Evolutionary conservation across 2,329 filamentous ascomycete genomes (phyloP), one percentile per base, ranked within the genome.

Genomic region (Pseudocercospora eumusae): DNA sequence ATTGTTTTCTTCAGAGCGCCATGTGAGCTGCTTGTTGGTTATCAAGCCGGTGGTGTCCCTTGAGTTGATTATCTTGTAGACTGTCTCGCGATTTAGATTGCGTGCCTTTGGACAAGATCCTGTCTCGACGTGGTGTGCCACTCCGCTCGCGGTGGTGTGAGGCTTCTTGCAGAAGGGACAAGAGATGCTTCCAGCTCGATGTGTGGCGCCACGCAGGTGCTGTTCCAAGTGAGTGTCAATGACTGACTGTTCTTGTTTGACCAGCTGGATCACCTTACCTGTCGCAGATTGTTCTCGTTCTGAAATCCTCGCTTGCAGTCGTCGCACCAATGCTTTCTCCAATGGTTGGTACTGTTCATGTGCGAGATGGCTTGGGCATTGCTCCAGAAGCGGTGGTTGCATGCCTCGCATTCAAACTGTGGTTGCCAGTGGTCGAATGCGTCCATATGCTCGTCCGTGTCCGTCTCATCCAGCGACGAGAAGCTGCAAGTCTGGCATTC

Each of bases 101-200:
- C 70, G 74, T 0, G 83, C 82, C 0, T 71, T 71, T 0, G 78
- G 78, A 56, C 86, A 89, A 0, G 76, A 72, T n/a, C 82, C 81
- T 0, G 68, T 73, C 65, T 89, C 86, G 0, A 88, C 72, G 64
- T 89, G 84, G 69, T 86, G 77, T 0, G 76, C 69, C 4, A 88
- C 66, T 3, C 84, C 86, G 0, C 81, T 83, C 1, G 84, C 83
- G 0, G 81, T 81, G 9, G 79, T 74, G 63, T 78, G 84, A 8
- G 27, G 1, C 52, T 62, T 36, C 57, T 75, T 69, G 73, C 86
- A 89, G 68, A 85, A 88, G 0, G 82, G 85, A 56, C 86, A 89
- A 0, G 45, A 0, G 7, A 86, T 71, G 1, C 71, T 71, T 0
- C 53, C 61, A 58, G 80, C 80, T 0, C 76, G 75, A 68, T 89